These are phyloP conservation scores for Thinopyrum obtusiflorum DNA, from an alignment of 202 grass and related monocot species.

Conservation along the genomic window DNA sequence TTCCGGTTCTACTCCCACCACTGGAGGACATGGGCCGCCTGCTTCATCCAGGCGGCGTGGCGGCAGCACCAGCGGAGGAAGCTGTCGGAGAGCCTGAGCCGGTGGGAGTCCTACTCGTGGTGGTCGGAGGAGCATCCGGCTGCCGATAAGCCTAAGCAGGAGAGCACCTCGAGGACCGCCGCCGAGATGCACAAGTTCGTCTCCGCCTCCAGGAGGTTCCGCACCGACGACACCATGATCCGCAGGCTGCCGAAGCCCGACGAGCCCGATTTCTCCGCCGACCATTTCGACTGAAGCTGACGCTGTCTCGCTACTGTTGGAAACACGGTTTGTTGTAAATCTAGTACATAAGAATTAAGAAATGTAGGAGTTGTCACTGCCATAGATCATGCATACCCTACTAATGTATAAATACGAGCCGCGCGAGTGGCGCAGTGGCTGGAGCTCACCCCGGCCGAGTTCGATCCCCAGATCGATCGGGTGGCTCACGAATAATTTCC, in stretches of 20 bases:
- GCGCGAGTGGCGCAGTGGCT: no score
- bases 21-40: constrained; percentile 77
- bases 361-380: neutral
- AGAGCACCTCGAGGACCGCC: constrained; percentile 28
- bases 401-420: neutral
- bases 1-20: constrained; percentile 87
- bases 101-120: constrained; percentile 50
- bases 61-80: constrained; percentile 64
- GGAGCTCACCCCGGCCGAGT: no score
- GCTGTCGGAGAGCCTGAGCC: constrained; percentile 57
- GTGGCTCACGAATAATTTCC: no score
- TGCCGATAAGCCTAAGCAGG: constrained; percentile 39
- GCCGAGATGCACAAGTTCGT: constrained; percentile 54
- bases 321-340: constrained; percentile 11
- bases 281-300: constrained; percentile 84
- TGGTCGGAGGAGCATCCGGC: constrained; percentile 47
- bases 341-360: neutral
- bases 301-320: no score
- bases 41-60: constrained; percentile 92
- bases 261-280: constrained; percentile 82
- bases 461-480: no score
- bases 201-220: constrained; percentile 69
- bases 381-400: neutral
- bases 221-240: constrained; percentile 29
- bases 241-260: constrained; percentile 80